Evolutionary conservation across 2,329 filamentous ascomycete genomes (phyloP).

Genomic region (Coleophoma crateriformis): DNA sequence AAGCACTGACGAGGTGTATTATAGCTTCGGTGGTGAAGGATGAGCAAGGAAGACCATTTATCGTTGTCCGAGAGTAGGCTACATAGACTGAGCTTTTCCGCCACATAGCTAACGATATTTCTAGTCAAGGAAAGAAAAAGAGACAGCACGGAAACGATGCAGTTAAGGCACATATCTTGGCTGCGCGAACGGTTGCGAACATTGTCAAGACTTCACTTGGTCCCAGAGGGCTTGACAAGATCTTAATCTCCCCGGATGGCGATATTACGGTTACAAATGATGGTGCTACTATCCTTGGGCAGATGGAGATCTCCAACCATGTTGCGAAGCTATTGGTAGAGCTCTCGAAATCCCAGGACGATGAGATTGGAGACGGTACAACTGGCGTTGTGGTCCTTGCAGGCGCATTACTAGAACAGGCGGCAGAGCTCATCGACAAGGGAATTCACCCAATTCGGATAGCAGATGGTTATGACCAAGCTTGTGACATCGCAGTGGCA

Average conservation of each 20-base stretch:
- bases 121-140: constrained; percentile 94
- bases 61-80: constrained; percentile 92
- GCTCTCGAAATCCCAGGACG: constrained; percentile 96
- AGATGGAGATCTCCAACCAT: constrained; percentile 99
- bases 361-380: constrained; percentile 97
- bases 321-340: constrained; percentile 96
- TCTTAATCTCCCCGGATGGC: constrained; percentile 95
- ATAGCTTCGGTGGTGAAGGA: constrained; percentile 80
- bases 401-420: constrained; percentile 91
- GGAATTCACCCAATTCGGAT: constrained; percentile 98
- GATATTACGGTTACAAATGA: constrained; percentile 99
- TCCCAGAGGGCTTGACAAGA: constrained; percentile 95
- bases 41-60: constrained; percentile 95
- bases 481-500: constrained; percentile 91
- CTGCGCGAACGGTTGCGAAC: constrained; percentile 90
- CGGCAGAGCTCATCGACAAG: constrained; percentile 97
- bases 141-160: constrained; percentile 94
- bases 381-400: constrained; percentile 96
- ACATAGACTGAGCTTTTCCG: too few species aligned
- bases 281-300: constrained; percentile 91
- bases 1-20: constrained; percentile 16
- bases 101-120: constrained; percentile 11
- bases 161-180: constrained; percentile 96
- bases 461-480: constrained; percentile 95
- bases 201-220: constrained; percentile 97